Conservation (phyloP, 495 filamentous ascomycete species). For the Hypoxylon cercidicola region DNA sequence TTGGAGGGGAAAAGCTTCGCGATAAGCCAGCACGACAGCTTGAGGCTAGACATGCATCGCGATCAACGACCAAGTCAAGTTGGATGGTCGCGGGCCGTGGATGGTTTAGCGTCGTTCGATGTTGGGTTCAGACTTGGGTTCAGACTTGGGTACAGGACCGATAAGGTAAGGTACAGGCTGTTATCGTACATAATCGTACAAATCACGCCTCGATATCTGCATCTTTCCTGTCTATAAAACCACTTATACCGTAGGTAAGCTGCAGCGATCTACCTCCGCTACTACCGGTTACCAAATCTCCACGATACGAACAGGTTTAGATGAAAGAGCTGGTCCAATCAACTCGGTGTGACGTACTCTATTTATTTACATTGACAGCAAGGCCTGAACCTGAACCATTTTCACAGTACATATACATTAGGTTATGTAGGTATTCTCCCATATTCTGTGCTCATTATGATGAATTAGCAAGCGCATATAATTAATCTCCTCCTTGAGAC, state of each 20-base stretch:
- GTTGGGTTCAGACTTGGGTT: constrained; percentile 6
- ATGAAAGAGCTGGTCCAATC: constrained; percentile 22
- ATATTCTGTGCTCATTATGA: not conserved
- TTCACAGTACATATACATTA: too few relatives aligned
- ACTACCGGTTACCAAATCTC: constrained; percentile 20
- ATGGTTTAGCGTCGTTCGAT: constrained; percentile 34
- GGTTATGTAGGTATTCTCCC: too few relatives aligned
- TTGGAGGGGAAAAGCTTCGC: not conserved
- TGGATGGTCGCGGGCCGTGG: constrained; percentile 25
- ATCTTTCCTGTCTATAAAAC: not conserved
- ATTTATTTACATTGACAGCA: constrained; percentile 10
- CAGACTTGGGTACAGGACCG: constrained; percentile 4
- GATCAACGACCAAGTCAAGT: constrained; percentile 29
- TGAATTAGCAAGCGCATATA: not conserved
- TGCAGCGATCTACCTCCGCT: constrained; percentile 24
- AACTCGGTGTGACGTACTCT: constrained; percentile 29
- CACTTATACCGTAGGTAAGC: constrained; percentile 10
- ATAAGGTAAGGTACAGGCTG: constrained; percentile 24
- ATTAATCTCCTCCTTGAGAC: not conserved
- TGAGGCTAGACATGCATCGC: constrained; percentile 14
- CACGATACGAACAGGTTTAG: constrained; percentile 30
- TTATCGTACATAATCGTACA: constrained; percentile 1
- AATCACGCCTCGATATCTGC: constrained; percentile 16
- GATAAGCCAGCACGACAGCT: not conserved
- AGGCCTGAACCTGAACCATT: not conserved